Evolutionary conservation across 2,329 filamentous ascomycete species (phyloP), one percentile per base, ranked within the genome.

Genomic region (Venturia asperata): DNA sequence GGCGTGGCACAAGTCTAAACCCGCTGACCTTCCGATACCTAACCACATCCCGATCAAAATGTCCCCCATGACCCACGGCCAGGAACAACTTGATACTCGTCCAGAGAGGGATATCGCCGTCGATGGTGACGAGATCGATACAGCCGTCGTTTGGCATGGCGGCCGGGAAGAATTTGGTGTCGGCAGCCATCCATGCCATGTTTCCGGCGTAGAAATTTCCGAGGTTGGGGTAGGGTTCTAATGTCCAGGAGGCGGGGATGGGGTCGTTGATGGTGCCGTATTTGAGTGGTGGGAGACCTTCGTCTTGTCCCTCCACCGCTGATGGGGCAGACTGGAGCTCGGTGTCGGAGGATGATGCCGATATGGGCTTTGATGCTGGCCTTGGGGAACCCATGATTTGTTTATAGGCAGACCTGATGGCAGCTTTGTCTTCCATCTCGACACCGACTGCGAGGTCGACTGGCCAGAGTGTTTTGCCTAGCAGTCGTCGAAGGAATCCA

Each of bases 181-280:
- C 88, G 15, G 91, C 83, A 0, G 92, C 87, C 91, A 99, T 93
- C 76, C 89, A 95, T 30, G 89, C 86, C 88, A 97, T 95, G 74
- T 97, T 99, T 67, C 94, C 94, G 41, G 88, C 90, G 77, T 95
- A 97, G 74, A 99, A 96, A 72, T 91, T 97, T 60, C 92, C 92
- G 65, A 99, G 80, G 39, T 88, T 90, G 68, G 94, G 86, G 68
- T 89, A 84, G 0, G 89, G 85, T 3, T 89, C 78, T 24, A 88
- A 78, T 67, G 89, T 82, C 92, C 94, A 99, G 58, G 85, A 88
- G 1, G 83, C 78, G 0, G 92, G 92, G 0, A 97, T 74, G 19
- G 87, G 81, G 70, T 95, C 91, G 63, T 85, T 84, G 66, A 94
- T 79, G 0, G 90, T 93, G 62, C 94, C 94, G 71, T 90, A 96